Percentiles rank a stretch among this genome's conserved stretches.
These are phyloP conservation scores for Rosa lucieae DNA, from an alignment of 306 rosid genomes.

Conservation along the genomic window DNA sequence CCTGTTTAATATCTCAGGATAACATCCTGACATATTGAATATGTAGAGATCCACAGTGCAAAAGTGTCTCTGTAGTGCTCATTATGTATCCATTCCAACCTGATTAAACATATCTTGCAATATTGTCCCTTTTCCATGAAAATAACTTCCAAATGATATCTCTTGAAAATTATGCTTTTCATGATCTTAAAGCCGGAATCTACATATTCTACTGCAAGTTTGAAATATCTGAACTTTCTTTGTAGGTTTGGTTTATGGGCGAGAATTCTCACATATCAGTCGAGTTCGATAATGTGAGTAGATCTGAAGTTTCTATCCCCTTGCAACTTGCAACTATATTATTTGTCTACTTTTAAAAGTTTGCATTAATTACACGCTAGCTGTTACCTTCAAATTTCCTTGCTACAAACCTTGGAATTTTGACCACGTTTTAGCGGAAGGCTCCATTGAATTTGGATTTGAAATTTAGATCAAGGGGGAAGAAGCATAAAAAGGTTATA, in stretches of 20 bases:
- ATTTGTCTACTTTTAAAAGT: background rate
- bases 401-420: background rate
- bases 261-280: slow-evolving; percentile 77
- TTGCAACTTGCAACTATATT: slow-evolving; percentile 3
- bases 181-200: background rate
- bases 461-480: background rate
- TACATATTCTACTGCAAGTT: slow-evolving; percentile 1
- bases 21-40: background rate
- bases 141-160: background rate
- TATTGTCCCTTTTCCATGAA: background rate
- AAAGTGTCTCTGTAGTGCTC: background rate
- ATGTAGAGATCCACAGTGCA: background rate
- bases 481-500: background rate
- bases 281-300: slow-evolving; percentile 83
- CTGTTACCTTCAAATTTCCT: background rate
- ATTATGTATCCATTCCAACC: background rate
- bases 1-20: background rate
- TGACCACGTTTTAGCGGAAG: background rate
- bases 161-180: background rate
- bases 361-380: background rate
- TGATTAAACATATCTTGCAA: background rate
- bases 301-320: slow-evolving; percentile 23
- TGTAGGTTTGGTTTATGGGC: slow-evolving; percentile 97
- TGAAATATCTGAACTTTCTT: slow-evolving; percentile 29
- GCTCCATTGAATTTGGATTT: background rate